Evolutionary conservation across 371 early-diverging fungal genomes (phyloP), one percentile per base, ranked within the genome.

Genomic region (Apophysomyces variabilis): DNA sequence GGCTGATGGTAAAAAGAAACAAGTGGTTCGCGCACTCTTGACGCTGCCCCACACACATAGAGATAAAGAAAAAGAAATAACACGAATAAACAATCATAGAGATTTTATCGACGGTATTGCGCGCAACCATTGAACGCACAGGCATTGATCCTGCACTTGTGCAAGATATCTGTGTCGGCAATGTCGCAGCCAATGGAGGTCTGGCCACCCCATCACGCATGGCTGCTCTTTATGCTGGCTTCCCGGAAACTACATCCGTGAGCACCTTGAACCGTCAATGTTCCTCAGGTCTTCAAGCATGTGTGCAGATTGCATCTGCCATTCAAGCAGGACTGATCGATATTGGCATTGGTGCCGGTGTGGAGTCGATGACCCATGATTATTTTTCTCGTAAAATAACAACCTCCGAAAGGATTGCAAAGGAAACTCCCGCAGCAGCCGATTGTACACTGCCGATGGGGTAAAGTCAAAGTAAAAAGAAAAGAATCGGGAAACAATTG

Each of bases 321-420:
- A 98, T 99, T 74, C 92, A 91, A 77, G 75, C 92, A 39, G 98
- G 96, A 69, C 79, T 88, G 83, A 96, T 99, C 70, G 95, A 96
- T 67, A 85, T 96, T 65, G 99, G 99, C 76, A 95, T 99, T 73
- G 94, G 91, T 72, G 99, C 97, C 54, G 99, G 99, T 83, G 96
- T 98, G 57, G 99, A 99, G 79, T 92, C 93, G 76, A 99, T 99
- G 99, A 92, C 95, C 66, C 78, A 87, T 80, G 88, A 94, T 85
- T 96, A 95, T 85, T 70, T 69, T 85, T 50, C 86, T 85, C 74
- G 72, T 26, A 46, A 72, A 14, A 62, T 68, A 3, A 26, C 45
- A 1, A 45, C 60, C 38, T 91, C 92, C 54, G 92, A 92, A 61
- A 87, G 86, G 65, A 85, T 95, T 60, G 77, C 88, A 59, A 79